Conservation (phyloP, 305 asterid species). For the Plantago coronopus region DNA sequence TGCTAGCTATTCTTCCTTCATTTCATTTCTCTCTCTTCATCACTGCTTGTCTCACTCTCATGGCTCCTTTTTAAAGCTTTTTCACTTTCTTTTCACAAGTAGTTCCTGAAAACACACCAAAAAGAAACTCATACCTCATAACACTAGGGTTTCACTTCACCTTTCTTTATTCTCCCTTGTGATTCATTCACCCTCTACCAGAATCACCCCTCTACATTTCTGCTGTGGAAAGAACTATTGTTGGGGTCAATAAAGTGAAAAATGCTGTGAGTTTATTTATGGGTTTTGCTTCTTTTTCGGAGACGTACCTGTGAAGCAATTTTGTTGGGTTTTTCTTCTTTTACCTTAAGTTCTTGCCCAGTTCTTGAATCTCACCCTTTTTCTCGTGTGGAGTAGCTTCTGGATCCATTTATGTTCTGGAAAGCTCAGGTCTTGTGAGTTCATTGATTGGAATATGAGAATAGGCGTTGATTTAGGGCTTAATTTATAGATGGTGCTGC, state of each 20-base stretch:
- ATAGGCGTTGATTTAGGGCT: conserved; percentile 14
- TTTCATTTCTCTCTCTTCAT: conserved; percentile 19
- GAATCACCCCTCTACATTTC: conserved; percentile 21
- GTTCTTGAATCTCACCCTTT: conserved; percentile 23
- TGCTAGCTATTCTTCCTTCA: neutral
- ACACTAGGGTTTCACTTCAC: conserved; percentile 42
- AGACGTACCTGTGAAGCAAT: conserved; percentile 86
- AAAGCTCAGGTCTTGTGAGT: conserved; percentile 16
- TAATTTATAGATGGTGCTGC: conserved; percentile 19
- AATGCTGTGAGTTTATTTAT: conserved; percentile 55
- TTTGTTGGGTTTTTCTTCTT: conserved; percentile 24
- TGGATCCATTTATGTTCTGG: conserved; percentile 42
- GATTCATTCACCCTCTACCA: neutral
- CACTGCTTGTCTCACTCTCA: conserved; percentile 38
- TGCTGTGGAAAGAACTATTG: conserved; percentile 29
- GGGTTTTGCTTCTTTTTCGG: conserved; percentile 49
- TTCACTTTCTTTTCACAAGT: conserved; percentile 52
- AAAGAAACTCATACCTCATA: conserved; percentile 14
- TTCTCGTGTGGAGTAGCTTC: conserved; percentile 44
- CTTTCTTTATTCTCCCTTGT: conserved; percentile 24
- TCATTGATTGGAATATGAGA: conserved; percentile 31
- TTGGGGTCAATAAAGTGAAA: conserved; percentile 48
- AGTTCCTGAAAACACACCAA: conserved; percentile 40
- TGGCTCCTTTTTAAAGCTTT: conserved; percentile 49
- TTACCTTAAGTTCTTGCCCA: conserved; percentile 29